Evolutionary conservation across 345 rosid species (phyloP).

Genomic region (Acer yangbiense): DNA sequence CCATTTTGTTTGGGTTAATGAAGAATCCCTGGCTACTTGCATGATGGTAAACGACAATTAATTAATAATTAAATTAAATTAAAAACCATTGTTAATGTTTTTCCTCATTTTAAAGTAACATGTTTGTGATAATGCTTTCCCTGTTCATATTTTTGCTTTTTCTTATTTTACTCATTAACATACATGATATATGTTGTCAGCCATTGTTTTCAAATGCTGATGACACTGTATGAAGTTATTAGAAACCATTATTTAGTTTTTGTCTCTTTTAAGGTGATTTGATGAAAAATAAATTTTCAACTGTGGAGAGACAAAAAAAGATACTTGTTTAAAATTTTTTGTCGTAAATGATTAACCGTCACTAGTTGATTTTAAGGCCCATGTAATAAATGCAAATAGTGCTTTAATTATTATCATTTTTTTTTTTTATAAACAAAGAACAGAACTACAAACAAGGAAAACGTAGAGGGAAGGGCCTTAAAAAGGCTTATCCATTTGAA

Average conservation of each 20-base stretch:
- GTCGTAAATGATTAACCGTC: background rate
- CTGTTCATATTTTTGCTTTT: background rate
- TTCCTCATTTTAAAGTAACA: constrained; percentile 4
- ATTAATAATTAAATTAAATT: background rate
- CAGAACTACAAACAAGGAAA: too few species aligned
- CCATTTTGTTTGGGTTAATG: constrained; percentile 16
- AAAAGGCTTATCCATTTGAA: too few species aligned
- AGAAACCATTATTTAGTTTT: background rate
- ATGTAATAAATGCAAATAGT: background rate
- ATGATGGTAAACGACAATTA: background rate
- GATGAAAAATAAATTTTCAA: background rate
- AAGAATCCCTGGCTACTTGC: background rate
- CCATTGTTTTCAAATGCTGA: background rate
- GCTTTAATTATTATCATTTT: background rate
- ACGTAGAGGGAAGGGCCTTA: too few species aligned
- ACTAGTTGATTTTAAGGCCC: background rate
- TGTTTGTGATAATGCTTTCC: background rate
- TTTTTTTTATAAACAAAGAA: too few species aligned
- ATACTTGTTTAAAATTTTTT: too few species aligned
- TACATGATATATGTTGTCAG: background rate
- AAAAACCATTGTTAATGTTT: background rate
- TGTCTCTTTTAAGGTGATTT: background rate
- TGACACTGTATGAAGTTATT: background rate
- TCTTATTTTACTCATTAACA: too few species aligned
- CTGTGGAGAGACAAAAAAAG: background rate